phyloP scores from a whole-genome alignment of 208 protist genomes.

The Wallacemonas sp. region DNA sequence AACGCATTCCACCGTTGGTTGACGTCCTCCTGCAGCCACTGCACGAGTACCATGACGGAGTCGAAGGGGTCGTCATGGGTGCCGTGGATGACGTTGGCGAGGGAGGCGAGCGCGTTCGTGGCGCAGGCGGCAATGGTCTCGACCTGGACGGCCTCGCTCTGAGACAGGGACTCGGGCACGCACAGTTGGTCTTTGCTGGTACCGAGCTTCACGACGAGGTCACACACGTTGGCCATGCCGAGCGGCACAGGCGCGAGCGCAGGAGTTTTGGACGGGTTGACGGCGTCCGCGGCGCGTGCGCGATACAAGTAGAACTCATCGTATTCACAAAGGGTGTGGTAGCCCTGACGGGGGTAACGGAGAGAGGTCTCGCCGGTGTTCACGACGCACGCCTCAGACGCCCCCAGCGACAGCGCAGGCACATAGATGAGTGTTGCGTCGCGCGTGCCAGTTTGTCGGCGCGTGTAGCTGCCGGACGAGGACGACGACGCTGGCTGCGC shows the following conservation, averaged over 20 bases:
- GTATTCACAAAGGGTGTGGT: slow-evolving; percentile 11
- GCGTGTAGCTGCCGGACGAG: background rate
- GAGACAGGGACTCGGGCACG: background rate
- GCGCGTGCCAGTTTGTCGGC: slow-evolving; percentile 1
- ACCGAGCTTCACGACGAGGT: background rate
- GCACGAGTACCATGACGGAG: slow-evolving; percentile 4
- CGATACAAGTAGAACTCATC: background rate
- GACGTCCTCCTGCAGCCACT: slow-evolving; percentile 22
- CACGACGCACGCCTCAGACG: slow-evolving; percentile 26
- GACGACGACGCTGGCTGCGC: background rate
- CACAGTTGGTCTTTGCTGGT: background rate
- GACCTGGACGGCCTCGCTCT: background rate
- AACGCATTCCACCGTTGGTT: slow-evolving; percentile 21
- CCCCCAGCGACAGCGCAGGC: slow-evolving; percentile 25
- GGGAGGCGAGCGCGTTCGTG: background rate
- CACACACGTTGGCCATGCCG: background rate
- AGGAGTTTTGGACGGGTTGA: background rate
- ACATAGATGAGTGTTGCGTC: slow-evolving; percentile 30
- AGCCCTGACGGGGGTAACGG: slow-evolving; percentile 20
- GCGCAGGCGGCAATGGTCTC: background rate
- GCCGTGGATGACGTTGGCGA: background rate
- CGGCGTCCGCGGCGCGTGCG: background rate
- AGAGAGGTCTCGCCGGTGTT: slow-evolving; percentile 30
- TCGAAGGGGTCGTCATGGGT: slow-evolving; percentile 5
- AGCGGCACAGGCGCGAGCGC: background rate